Evolutionary conservation across 2,329 filamentous ascomycete species (phyloP).

Genomic region (Arthrobotrys iridis): DNA sequence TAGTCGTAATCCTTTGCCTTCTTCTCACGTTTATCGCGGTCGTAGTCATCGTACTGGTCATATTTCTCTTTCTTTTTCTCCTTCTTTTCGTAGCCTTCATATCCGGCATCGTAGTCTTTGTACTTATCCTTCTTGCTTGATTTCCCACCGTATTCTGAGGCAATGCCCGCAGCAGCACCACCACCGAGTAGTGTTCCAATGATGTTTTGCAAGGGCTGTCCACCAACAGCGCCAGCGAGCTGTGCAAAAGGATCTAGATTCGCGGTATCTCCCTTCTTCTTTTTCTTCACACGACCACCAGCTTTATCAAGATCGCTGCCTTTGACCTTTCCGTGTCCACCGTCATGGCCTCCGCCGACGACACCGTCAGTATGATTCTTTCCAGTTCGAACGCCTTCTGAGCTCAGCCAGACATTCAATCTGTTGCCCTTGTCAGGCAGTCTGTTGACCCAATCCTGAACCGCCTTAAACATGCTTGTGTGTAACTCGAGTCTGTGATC

Average conservation of each 20-base stretch:
- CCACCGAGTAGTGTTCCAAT: constrained; percentile 54
- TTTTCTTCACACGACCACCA: constrained; percentile 55
- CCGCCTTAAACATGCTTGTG: constrained; percentile 72
- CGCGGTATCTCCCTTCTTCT: constrained; percentile 56
- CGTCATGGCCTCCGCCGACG: constrained; percentile 55
- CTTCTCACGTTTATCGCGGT: constrained; percentile 36
- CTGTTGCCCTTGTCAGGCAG: constrained; percentile 72
- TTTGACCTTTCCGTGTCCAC: constrained; percentile 57
- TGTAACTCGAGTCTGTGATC: constrained; percentile 71
- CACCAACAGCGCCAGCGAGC: constrained; percentile 54
- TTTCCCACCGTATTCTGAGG: constrained; percentile 27
- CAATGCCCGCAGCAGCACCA: constrained; percentile 39
- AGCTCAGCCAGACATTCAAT: constrained; percentile 79
- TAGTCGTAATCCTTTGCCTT: constrained; percentile 51
- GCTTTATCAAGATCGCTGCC: constrained; percentile 56
- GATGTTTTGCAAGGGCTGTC: constrained; percentile 54
- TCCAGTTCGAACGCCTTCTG: constrained; percentile 82
- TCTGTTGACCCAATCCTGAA: constrained; percentile 75
- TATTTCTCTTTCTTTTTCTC: constrained; percentile 52
- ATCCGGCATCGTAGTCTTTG: constrained; percentile 41
- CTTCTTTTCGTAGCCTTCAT: constrained; percentile 36
- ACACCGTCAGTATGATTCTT: constrained; percentile 74
- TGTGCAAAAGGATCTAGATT: constrained; percentile 52
- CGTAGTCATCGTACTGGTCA: constrained; percentile 42
- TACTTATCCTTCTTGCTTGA: constrained; percentile 43